Evolutionary conservation across 495 filamentous ascomycete genomes (phyloP).

Genomic region (Baudoinia panamericana): DNA sequence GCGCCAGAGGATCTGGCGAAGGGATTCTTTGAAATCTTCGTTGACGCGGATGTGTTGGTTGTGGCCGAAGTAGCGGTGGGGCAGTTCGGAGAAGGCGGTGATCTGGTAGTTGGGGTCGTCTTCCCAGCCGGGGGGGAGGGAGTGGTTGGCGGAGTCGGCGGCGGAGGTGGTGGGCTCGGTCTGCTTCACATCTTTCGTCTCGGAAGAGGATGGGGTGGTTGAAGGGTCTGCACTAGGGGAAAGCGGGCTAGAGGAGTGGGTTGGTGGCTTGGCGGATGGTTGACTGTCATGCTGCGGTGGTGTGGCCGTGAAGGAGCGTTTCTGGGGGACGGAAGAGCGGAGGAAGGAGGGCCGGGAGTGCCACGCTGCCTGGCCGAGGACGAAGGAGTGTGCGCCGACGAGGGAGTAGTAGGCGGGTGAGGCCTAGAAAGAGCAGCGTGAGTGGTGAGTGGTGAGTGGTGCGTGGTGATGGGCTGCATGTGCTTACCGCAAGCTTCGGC

Average conservation of each 20-base stretch:
- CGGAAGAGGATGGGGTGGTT: neutral
- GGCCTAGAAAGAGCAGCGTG: no score
- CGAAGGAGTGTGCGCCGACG: slow-evolving; percentile 21
- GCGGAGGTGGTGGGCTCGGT: slow-evolving; percentile 1
- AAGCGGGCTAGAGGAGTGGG: no score
- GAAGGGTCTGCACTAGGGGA: neutral
- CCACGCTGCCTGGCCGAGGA: slow-evolving; percentile 24
- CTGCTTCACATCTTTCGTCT: neutral
- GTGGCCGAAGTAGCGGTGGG: slow-evolving; percentile 75
- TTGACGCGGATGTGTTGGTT: slow-evolving; percentile 95
- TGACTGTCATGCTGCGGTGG: slow-evolving; percentile 3
- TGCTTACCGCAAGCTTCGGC: no score
- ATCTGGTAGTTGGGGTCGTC: slow-evolving; percentile 56
- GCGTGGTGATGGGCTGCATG: no score
- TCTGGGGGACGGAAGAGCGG: neutral
- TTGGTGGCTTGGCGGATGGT: neutral
- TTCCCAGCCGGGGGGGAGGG: slow-evolving; percentile 54
- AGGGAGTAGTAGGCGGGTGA: slow-evolving; percentile 21
- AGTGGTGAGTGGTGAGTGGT: no score
- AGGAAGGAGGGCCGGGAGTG: slow-evolving; percentile 16
- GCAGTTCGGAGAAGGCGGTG: slow-evolving; percentile 71
- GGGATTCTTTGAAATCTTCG: slow-evolving; percentile 78
- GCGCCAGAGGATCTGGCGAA: slow-evolving; percentile 80
- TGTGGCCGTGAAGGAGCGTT: neutral
- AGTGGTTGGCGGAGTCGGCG: slow-evolving; percentile 15